A percentile compares a stretch with the other conserved stretches of the same genome.
Evolutionary conservation across 2,329 filamentous ascomycete species (phyloP).

Genomic region (Neopestalotiopsis sp.): DNA sequence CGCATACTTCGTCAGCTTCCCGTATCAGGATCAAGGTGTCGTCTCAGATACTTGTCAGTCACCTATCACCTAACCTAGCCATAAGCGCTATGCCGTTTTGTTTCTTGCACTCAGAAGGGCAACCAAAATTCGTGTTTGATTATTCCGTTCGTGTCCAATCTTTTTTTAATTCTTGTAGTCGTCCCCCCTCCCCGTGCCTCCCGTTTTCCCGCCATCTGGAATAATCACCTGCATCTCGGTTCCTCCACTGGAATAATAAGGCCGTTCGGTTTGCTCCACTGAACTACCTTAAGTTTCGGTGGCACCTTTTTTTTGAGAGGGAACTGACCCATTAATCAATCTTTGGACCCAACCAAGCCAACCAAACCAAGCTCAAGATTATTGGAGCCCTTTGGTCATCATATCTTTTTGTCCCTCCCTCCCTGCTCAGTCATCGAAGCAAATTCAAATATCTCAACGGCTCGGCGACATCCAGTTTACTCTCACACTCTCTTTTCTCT

Average conservation of each 20-base stretch:
- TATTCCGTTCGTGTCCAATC: neutral
- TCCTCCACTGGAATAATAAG: constrained; percentile 2
- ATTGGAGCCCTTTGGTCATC: neutral
- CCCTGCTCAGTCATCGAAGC: neutral
- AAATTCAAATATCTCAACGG: neutral
- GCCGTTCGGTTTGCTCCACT: neutral
- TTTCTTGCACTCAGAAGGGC: no score
- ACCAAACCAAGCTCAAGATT: neutral
- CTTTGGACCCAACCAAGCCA: neutral
- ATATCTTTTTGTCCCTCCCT: neutral
- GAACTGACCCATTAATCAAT: neutral
- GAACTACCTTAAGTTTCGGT: constrained; percentile 1
- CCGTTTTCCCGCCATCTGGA: neutral
- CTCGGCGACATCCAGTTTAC: neutral
- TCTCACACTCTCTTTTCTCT: neutral
- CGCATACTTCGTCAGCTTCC: no score
- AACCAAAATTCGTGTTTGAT: neutral
- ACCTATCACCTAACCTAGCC: no score
- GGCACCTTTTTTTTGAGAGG: neutral
- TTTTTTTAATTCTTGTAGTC: neutral
- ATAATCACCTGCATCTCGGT: neutral
- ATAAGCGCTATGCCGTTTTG: no score
- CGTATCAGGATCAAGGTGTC: no score
- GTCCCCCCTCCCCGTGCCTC: neutral
- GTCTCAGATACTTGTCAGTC: no score